phyloP scores from a whole-genome alignment of 2,329 filamentous ascomycete genomes.

The Niveomyces coronatus region DNA sequence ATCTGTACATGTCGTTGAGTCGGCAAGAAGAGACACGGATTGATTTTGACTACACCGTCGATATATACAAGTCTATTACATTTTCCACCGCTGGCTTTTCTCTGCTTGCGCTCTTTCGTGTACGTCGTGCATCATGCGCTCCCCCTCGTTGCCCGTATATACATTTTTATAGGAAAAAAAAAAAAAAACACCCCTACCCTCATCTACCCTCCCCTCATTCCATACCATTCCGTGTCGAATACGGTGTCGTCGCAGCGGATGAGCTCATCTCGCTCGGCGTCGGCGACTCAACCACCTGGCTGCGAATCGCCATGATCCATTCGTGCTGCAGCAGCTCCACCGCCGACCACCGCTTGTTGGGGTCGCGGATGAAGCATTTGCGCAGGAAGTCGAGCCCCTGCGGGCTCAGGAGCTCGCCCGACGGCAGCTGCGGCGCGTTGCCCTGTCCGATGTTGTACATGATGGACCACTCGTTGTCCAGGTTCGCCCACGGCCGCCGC shows the following conservation, averaged over 20 bases:
- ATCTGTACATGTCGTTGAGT: no score
- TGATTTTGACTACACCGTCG: neutral
- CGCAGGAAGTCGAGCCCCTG: constrained; percentile 80
- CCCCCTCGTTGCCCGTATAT: no score
- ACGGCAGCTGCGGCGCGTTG: constrained; percentile 79
- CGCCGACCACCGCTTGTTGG: constrained; percentile 66
- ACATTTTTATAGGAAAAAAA: neutral
- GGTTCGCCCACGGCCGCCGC: constrained; percentile 81
- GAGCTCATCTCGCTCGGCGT: constrained; percentile 49
- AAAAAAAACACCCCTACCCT: neutral
- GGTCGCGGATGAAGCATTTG: constrained; percentile 79
- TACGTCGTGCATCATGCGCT: neutral
- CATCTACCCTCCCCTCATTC: neutral
- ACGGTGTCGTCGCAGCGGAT: constrained; percentile 24
- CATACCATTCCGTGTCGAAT: constrained; percentile 16
- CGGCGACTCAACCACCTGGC: constrained; percentile 52
- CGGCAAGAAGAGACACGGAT: no score
- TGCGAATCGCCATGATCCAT: constrained; percentile 65
- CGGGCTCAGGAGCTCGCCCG: constrained; percentile 71
- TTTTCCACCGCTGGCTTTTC: no score
- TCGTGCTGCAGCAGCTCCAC: constrained; percentile 88
- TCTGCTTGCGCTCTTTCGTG: neutral
- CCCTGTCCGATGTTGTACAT: constrained; percentile 99
- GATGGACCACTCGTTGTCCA: constrained; percentile 99
- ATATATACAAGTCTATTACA: no score